Evolutionary conservation across 169 alveolate genomes (phyloP), one percentile per base, ranked within the genome.

Genomic region (Cryptosporidium sp.): DNA sequence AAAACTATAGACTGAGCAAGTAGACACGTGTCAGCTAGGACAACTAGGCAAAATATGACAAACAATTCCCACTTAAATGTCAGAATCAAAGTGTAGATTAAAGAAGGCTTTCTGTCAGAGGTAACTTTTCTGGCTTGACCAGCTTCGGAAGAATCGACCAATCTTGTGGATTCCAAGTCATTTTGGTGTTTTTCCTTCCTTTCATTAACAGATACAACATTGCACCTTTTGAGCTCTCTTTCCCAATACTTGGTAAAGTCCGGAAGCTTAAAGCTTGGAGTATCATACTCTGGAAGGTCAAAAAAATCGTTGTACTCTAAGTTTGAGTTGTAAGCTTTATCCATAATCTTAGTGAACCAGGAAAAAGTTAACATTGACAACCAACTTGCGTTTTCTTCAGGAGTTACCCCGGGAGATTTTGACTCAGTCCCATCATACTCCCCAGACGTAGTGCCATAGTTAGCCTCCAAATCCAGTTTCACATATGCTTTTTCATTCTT

Each of bases 341-440:
- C 89, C 89, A 80, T 80, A 8, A 80, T 37, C 29, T 55, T 39
- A 18, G 86, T 86, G 50, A 86, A 67, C 92, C 92, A 86, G 16
- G 89, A 74, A 59, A 86, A 86, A 16, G 92, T 86, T 26, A 86
- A 62, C 50, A 45, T 69, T 35, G 92, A 86, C 69, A 70, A 18
- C 92, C 92, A 86, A 45, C 48, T 71, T 68, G 86, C 86, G 65
- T 35, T 68, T 26, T 50, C 84, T 62, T 86, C 92, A 1, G 86
- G 86, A 29, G 67, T 70, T 18, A 51, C 43, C 33, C 84, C 87
- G 5, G 48, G 35, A 35, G 65, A 71, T 23, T 71, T 35, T 6
- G 50, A 29, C 14, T 51, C n/a, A 12, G 85, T 31, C 10, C 26
- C 45, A n/a, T 10, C 67, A 71, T 23, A 71, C 18, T 71, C 23